Evolutionary conservation across 1,139 yeast species (phyloP).

Genomic region (Kurtzmaniella natalensis): DNA sequence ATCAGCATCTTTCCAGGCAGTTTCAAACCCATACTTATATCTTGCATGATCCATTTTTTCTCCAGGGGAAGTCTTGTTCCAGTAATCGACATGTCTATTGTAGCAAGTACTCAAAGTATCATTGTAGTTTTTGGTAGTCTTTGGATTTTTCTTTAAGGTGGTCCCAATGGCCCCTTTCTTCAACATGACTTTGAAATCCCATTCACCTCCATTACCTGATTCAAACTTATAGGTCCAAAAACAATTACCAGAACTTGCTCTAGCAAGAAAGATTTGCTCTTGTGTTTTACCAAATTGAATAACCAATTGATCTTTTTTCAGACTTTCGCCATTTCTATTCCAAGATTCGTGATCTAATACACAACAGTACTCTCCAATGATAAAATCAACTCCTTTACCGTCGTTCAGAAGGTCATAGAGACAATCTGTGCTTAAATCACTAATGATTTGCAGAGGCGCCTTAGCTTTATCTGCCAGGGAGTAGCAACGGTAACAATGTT

Average conservation of each 20-base stretch:
- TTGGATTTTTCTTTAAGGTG: slow-evolving; percentile 20
- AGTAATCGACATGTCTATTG: slow-evolving; percentile 56
- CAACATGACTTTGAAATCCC: slow-evolving; percentile 85
- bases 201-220: slow-evolving; percentile 90
- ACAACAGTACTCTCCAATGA: slow-evolving; percentile 90
- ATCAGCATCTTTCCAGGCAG: slow-evolving; percentile 69
- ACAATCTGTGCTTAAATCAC: slow-evolving; percentile 51
- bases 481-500: slow-evolving; percentile 85
- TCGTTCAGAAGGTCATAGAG: slow-evolving; percentile 46
- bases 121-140: slow-evolving; percentile 28
- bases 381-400: slow-evolving; percentile 56
- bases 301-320: slow-evolving; percentile 31
- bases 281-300: slow-evolving; percentile 40
- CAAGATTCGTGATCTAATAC: slow-evolving; percentile 76
- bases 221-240: slow-evolving; percentile 92
- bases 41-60: slow-evolving; percentile 78
- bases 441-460: slow-evolving; percentile 58
- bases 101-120: slow-evolving; percentile 43
- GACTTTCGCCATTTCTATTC: slow-evolving; percentile 52
- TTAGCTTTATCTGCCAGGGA: slow-evolving; percentile 68
- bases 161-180: slow-evolving; percentile 53
- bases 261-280: slow-evolving; percentile 36
- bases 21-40: slow-evolving; percentile 67
- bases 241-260: slow-evolving; percentile 66
- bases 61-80: slow-evolving; percentile 57